phyloP scores from a whole-genome alignment of 2,329 filamentous ascomycete genomes.

The Colletotrichum coccodes region DNA sequence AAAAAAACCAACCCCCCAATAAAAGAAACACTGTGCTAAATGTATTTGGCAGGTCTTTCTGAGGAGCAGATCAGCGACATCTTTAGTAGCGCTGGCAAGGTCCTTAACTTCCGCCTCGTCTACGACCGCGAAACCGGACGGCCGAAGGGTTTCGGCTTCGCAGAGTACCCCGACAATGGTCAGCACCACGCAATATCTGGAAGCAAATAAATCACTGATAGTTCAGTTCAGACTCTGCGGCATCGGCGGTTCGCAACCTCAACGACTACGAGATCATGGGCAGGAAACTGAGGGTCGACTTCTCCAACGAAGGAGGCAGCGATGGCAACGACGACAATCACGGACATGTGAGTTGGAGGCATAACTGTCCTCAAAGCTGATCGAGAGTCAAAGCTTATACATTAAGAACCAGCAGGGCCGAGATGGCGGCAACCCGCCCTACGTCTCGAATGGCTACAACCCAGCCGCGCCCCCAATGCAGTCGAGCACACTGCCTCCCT shows the following conservation, averaged over 20 bases:
- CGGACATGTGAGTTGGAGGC: slow-evolving; percentile 18
- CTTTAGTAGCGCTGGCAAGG: slow-evolving; percentile 88
- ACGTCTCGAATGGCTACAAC: slow-evolving; percentile 47
- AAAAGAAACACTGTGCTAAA: not conserved
- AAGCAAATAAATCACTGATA: not conserved
- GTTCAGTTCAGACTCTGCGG: slow-evolving; percentile 74
- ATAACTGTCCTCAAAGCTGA: too few relatives aligned
- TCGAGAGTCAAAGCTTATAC: not conserved
- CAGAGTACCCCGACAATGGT: slow-evolving; percentile 94
- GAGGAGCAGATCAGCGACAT: slow-evolving; percentile 97
- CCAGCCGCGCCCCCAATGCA: slow-evolving; percentile 35
- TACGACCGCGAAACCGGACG: slow-evolving; percentile 95
- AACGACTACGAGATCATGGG: slow-evolving; percentile 97
- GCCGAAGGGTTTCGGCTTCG: slow-evolving; percentile 96
- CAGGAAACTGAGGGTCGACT: slow-evolving; percentile 93
- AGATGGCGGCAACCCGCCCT: slow-evolving; percentile 24
- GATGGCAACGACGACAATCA: slow-evolving; percentile 67
- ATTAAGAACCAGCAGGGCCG: slow-evolving; percentile 13
- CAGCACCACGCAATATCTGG: not conserved
- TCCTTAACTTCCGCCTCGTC: slow-evolving; percentile 91
- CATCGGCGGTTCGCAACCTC: slow-evolving; percentile 92
- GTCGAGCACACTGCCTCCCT: slow-evolving; percentile 74
- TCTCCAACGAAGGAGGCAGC: slow-evolving; percentile 89
- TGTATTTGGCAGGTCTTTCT: slow-evolving; percentile 78
- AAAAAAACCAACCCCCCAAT: not conserved